Evolutionary conservation across 2,329 filamentous ascomycete genomes (phyloP).

Genomic region (Tolypocladium ophioglossoides): DNA sequence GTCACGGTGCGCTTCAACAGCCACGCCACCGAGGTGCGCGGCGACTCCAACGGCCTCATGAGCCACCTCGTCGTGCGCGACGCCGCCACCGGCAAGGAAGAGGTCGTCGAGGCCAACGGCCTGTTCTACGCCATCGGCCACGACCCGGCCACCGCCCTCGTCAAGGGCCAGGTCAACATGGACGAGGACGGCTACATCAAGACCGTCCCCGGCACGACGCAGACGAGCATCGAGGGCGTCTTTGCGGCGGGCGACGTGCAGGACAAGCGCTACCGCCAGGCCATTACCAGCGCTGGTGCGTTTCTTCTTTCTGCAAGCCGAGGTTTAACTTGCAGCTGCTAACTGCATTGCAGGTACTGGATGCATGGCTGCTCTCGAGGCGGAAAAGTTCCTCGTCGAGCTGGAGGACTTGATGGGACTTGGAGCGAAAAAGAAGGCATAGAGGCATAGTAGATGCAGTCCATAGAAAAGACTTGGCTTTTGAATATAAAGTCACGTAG

Average conservation of each 20-base stretch:
- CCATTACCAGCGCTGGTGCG: slow-evolving; percentile 88
- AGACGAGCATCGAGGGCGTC: slow-evolving; percentile 82
- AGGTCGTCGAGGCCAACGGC: slow-evolving; percentile 82
- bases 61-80: slow-evolving; percentile 78
- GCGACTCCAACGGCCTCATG: slow-evolving; percentile 80
- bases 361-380: slow-evolving; percentile 90
- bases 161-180: slow-evolving; percentile 82
- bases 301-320: neutral
- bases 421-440: neutral
- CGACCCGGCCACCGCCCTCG: slow-evolving; percentile 81
- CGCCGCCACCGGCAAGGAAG: slow-evolving; percentile 60
- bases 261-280: slow-evolving; percentile 96
- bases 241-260: slow-evolving; percentile 97
- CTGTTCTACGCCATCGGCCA: slow-evolving; percentile 97
- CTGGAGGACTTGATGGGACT: slow-evolving; percentile 36
- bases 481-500: neutral
- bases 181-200: slow-evolving; percentile 87
- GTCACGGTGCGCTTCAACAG: slow-evolving; percentile 83
- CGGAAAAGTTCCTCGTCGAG: slow-evolving; percentile 85
- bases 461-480: neutral
- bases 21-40: slow-evolving; percentile 71
- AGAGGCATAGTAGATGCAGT: neutral
- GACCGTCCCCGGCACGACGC: slow-evolving; percentile 78
- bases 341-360: slow-evolving; percentile 57
- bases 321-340: neutral